Conservation (phyloP, 1,284 basidiomycete genomes). For the Mycena citricolor region DNA sequence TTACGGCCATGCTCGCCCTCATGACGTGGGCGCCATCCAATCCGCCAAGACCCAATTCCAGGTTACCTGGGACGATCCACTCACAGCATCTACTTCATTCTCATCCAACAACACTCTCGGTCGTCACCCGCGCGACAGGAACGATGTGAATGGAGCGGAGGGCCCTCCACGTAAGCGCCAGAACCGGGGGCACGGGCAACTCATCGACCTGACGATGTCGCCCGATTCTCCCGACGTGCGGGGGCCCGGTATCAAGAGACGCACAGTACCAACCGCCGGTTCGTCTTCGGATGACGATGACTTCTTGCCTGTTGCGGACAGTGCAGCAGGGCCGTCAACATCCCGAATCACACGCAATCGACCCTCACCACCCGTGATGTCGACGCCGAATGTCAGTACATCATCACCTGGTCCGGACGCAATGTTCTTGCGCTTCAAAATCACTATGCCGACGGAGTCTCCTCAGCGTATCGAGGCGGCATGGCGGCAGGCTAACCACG, state of each 20-base stretch:
- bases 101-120: constrained; percentile 51
- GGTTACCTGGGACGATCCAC: constrained; percentile 46
- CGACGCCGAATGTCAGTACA: constrained; percentile 28
- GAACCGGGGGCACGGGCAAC: constrained; percentile 49
- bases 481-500: constrained; percentile 59
- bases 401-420: constrained; percentile 33
- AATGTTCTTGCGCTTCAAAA: constrained; percentile 56
- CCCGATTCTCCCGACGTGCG: constrained; percentile 60
- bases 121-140: constrained; percentile 40
- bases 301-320: constrained; percentile 44
- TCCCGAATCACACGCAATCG: constrained; percentile 56
- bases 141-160: constrained; percentile 45
- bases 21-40: constrained; percentile 46
- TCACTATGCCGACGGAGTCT: constrained; percentile 56
- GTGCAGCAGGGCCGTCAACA: constrained; percentile 43
- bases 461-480: constrained; percentile 53
- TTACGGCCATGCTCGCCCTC: constrained; percentile 31
- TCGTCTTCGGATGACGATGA: constrained; percentile 67
- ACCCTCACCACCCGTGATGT: constrained; percentile 30
- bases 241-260: constrained; percentile 50
- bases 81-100: constrained; percentile 63
- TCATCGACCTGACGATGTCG: constrained; percentile 38
- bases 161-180: constrained; percentile 70
- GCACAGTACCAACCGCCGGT: constrained; percentile 33
- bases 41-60: constrained; percentile 35